phyloP scores from a whole-genome alignment of 2,329 filamentous ascomycete genomes.

The Diaporthe sp. region DNA sequence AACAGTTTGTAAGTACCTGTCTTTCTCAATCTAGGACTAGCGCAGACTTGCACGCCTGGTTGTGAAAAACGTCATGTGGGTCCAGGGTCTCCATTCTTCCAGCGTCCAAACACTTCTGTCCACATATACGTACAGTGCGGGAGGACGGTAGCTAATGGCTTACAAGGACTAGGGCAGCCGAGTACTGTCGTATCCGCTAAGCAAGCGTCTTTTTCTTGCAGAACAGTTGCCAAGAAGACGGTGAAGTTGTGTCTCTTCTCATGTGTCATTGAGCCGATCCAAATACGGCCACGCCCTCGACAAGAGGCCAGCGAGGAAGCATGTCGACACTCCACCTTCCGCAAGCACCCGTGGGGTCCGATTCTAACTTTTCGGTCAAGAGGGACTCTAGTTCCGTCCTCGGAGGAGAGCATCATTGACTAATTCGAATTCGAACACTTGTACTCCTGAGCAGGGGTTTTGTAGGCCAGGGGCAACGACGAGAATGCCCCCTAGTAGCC shows the following conservation, averaged over 20 bases:
- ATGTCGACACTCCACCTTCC: conserved; percentile 13
- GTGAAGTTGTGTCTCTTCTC: conserved; percentile 8
- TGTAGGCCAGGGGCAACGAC: neutral
- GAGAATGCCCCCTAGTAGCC: conserved; percentile 19
- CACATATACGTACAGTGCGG: conserved; percentile 16
- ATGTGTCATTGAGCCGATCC: conserved; percentile 26
- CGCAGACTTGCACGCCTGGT: neutral
- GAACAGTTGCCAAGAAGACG: conserved; percentile 12
- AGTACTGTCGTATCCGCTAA: conserved; percentile 8
- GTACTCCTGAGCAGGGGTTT: conserved; percentile 12
- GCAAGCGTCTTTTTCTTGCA: conserved; percentile 4
- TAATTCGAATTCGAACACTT: neutral
- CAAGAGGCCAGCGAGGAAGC: neutral
- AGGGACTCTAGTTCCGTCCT: conserved; percentile 10
- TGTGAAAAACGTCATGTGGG: neutral
- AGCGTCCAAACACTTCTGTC: neutral
- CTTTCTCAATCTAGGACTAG: neutral
- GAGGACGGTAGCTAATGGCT: neutral
- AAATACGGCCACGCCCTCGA: conserved; percentile 5
- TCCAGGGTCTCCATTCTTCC: neutral
- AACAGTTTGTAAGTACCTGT: neutral
- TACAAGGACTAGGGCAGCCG: neutral
- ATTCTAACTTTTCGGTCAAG: conserved; percentile 2
- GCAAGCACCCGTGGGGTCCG: conserved; percentile 13
- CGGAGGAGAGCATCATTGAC: conserved; percentile 16